Conservation (phyloP, 2,329 filamentous ascomycete species). For the Aspergillus thermomutatus region DNA sequence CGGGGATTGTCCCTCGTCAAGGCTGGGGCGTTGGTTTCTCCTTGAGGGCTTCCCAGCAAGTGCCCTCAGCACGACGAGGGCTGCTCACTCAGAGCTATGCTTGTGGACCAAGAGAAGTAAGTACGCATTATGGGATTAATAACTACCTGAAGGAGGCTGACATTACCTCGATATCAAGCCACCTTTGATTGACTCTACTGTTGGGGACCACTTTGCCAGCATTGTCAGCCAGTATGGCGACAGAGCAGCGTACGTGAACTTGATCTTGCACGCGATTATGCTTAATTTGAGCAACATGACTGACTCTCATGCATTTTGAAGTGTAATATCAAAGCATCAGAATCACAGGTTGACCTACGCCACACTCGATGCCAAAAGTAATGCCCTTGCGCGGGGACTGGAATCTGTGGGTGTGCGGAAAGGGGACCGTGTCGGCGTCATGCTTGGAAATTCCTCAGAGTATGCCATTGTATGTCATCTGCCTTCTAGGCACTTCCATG, state of each 20-base stretch:
- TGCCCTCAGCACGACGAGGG: slow-evolving; percentile 10
- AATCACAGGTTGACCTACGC: slow-evolving; percentile 67
- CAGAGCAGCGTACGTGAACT: slow-evolving; percentile 49
- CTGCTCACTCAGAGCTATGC: slow-evolving; percentile 29
- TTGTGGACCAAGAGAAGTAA: slow-evolving; percentile 29
- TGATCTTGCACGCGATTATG: not conserved
- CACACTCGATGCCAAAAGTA: slow-evolving; percentile 71
- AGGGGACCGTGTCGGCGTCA: slow-evolving; percentile 81
- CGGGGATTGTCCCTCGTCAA: slow-evolving; percentile 1
- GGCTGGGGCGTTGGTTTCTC: not conserved
- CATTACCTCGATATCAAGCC: slow-evolving; percentile 27
- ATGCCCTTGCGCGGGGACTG: slow-evolving; percentile 69
- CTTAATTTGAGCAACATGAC: not conserved
- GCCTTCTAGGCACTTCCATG: not conserved
- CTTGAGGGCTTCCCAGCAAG: not conserved
- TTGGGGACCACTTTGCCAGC: slow-evolving; percentile 45
- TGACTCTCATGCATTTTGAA: slow-evolving; percentile 18
- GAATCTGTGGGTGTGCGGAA: slow-evolving; percentile 69
- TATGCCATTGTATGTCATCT: slow-evolving; percentile 63
- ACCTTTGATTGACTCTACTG: slow-evolving; percentile 46
- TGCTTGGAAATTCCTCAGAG: slow-evolving; percentile 79
- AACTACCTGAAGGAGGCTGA: not conserved
- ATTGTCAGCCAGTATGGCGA: slow-evolving; percentile 45
- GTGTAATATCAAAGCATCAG: slow-evolving; percentile 61
- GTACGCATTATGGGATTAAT: not conserved